Evolutionary conservation across 2,329 filamentous ascomycete genomes (phyloP), one percentile per base, ranked within the genome.

Genomic region (Botrytis pseudocinerea): DNA sequence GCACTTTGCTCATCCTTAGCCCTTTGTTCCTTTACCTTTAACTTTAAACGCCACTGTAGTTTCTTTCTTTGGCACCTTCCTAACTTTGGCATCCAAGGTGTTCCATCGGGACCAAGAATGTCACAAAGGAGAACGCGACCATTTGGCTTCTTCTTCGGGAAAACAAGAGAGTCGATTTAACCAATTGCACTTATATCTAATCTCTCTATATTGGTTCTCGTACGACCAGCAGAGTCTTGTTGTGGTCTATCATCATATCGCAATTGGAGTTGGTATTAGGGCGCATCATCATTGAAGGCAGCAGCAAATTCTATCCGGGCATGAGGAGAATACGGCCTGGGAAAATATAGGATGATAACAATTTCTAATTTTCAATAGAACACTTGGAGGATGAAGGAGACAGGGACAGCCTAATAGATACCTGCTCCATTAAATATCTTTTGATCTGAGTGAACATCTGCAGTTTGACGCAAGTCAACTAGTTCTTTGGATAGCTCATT

Each of bases 301-400:
- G 28, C 20, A 7, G 32, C 22, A 6, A 2, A 25, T 8, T 35
- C 2, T 32, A 2, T 5, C 6, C 0, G 8, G 9, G 4, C 10
- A 38, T 25, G 5, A 25, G 5, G 9, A 35, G 57, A 25, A 60
- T 25, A 5, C 25, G 12, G 32, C 32, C 38, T 1, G 20, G 32
- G 10, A 7, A 9, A 7, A 61, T 22, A 5, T 16, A 1, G 2
- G 20, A 61, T 20, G 2, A 38, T 25, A 14, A 38, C 59, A 16
- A 0, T 61, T 4, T 61, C 32, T 61, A 10, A 7, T 4, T 25
- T 7, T 25, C 32, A 61, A 38, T 25, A 2, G 20, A 14, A 14
- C 4, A 1, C 6, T 14, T 14, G 2, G 2, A 25, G 10, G 14
- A 38, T 8, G 10, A 25, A 22, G 7, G 14, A 10, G 2, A 25